Conservation (phyloP, 176 grass and related monocot species). For the Oryza coarctata region DNA sequence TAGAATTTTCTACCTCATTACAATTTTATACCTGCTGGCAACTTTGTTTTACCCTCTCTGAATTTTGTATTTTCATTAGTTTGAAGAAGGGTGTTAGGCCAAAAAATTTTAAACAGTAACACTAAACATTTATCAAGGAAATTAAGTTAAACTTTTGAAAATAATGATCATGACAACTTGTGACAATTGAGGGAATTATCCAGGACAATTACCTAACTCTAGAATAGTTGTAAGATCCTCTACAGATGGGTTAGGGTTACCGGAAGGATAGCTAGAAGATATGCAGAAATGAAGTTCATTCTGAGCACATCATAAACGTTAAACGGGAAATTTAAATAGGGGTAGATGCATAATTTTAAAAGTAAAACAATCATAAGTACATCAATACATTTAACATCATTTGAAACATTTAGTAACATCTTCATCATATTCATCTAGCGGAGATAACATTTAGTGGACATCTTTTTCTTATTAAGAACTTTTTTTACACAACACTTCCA, state of each 20-base stretch:
- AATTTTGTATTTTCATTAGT: background rate
- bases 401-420: background rate
- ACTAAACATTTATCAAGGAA: background rate
- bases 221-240: conserved; percentile 28
- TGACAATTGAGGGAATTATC: background rate
- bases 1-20: background rate
- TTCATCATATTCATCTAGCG: background rate
- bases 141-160: background rate
- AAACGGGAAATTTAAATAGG: background rate
- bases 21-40: background rate
- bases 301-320: background rate
- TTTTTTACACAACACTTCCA: background rate
- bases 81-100: background rate
- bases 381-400: background rate
- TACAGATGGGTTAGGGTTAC: conserved; percentile 12
- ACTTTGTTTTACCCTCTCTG: background rate
- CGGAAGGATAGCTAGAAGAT: conserved; percentile 24
- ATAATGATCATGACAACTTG: background rate
- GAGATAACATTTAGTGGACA: background rate
- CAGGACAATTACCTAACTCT: conserved; percentile 5
- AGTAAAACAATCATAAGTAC: background rate
- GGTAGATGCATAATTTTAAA: background rate
- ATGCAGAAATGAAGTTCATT: conserved; percentile 28
- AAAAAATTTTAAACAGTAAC: background rate
- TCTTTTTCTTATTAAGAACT: no score